phyloP scores from a whole-genome alignment of 495 filamentous ascomycete genomes.

The Penicillium cosmopolitanum region DNA sequence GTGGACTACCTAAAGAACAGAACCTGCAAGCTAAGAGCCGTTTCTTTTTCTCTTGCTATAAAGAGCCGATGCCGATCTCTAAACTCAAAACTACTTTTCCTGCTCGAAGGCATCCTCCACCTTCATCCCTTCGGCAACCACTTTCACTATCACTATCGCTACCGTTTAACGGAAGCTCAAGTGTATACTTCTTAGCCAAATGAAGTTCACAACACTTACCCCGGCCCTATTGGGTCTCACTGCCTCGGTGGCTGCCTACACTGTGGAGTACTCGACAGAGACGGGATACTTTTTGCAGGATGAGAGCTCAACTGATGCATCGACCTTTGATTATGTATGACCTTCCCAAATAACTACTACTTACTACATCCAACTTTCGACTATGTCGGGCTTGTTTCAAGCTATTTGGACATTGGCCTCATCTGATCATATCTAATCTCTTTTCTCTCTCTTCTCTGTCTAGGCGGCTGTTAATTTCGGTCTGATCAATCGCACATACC shows the following conservation, averaged over 20 bases:
- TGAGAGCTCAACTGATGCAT: conserved; percentile 60
- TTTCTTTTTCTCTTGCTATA: neutral
- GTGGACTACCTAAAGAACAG: too few species aligned
- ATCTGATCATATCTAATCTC: too few species aligned
- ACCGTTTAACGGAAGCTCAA: neutral
- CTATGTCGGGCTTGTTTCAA: too few species aligned
- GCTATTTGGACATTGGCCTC: too few species aligned
- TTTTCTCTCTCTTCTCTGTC: too few species aligned
- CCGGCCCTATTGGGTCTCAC: conserved; percentile 28
- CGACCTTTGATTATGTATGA: conserved; percentile 68
- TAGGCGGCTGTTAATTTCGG: conserved; percentile 69
- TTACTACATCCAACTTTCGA: too few species aligned
- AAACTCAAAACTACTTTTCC: conserved; percentile 10
- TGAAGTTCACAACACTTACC: conserved; percentile 35
- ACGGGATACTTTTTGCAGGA: conserved; percentile 75
- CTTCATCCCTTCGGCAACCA: neutral
- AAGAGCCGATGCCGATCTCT: conserved; percentile 23
- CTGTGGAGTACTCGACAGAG: conserved; percentile 65
- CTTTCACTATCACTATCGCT: neutral
- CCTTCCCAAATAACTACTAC: neutral
- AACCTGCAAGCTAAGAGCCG: too few species aligned
- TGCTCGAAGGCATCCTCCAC: neutral
- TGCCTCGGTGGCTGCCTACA: conserved; percentile 25
- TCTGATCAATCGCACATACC: conserved; percentile 62
- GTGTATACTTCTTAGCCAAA: conserved; percentile 14